Base-by-base conservation (phyloP, 371 early-diverging fungal genomes). In the Mucor velutinosus region DNA sequence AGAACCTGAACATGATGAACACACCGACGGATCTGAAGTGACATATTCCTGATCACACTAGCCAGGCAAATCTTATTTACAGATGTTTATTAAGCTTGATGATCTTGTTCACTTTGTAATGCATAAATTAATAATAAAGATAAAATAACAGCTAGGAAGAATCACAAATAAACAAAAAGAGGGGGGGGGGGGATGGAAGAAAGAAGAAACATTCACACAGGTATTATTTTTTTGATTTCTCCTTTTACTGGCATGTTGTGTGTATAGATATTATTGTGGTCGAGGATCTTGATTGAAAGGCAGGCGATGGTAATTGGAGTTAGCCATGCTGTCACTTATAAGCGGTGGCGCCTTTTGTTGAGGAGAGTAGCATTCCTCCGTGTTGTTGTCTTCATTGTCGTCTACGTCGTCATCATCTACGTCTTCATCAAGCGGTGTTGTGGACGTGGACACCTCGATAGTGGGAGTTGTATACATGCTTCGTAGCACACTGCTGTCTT, bases 341-440 rank as follows among this genome's bases (percentile, higher is more conserved):
- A 58, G 57, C 27, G 68, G 68, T 4, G 68, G 68, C 4, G 68
- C 37, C 8, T 68, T 68, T 29, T 68, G 68, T 15, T 68, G 68
- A 8, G 68, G 68, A 0, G 68, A 68, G 35, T 68, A 68, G 19
- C 63, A 58, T 27, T 68, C 68, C 2, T 32, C 49, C 17, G 47
- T 57, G n/a, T 62, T 47, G 37, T 56, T 62, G 2, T 60, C 45
- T 35, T 35, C 35, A 35, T 10, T 4, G 19, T 49, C 10, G 10
- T 51, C 25, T 23, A 25, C 51, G 12, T 30, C 35, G 3, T 41
- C 55, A 23, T 43, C 51, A 1, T 19, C 32, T 14, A 23, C 37
- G 19, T 37, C 49, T 19, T 57, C 49, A 15, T 25, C 6, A 7
- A 37, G 21, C 29, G 58, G 21, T 23, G 58, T 58, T 4, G 37